Evolutionary conservation across 306 rosid species (phyloP).

Genomic region (Canavalia gladiata): DNA sequence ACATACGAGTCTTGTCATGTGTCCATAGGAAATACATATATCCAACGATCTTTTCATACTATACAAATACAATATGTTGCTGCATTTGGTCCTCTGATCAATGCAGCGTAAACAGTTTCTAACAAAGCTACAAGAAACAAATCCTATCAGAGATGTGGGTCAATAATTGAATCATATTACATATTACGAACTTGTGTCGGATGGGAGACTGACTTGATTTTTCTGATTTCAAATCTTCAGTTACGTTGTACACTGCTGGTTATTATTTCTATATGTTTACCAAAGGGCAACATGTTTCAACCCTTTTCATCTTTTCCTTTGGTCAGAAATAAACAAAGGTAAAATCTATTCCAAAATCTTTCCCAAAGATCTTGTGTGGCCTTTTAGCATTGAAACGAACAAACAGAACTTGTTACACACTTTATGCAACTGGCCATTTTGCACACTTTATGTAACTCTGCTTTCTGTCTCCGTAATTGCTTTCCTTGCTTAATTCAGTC

Average conservation of each 20-base stretch:
- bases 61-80: slow-evolving; percentile 26
- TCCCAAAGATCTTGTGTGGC: slow-evolving; percentile 39
- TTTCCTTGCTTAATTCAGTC: neutral
- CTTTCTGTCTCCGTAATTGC: slow-evolving; percentile 1
- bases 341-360: slow-evolving; percentile 40
- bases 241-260: neutral
- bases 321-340: slow-evolving; percentile 46
- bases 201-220: neutral
- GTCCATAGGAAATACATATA: slow-evolving; percentile 31
- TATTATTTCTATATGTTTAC: slow-evolving; percentile 7
- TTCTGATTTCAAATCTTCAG: neutral
- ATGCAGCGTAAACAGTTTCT: neutral
- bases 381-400: slow-evolving; percentile 42
- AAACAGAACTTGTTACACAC: neutral
- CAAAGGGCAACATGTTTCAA: slow-evolving; percentile 36
- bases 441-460: slow-evolving; percentile 13
- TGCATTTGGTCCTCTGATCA: slow-evolving; percentile 22
- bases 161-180: slow-evolving; percentile 10
- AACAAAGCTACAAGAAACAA: slow-evolving; percentile 32
- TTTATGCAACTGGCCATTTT: slow-evolving; percentile 31
- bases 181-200: neutral
- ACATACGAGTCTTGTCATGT: slow-evolving; percentile 28
- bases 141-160: slow-evolving; percentile 10
- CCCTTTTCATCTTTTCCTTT: slow-evolving; percentile 40
- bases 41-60: neutral